These are phyloP conservation scores for Carpinus fangiana DNA, from an alignment of 306 rosid species.

Conservation along the genomic window DNA sequence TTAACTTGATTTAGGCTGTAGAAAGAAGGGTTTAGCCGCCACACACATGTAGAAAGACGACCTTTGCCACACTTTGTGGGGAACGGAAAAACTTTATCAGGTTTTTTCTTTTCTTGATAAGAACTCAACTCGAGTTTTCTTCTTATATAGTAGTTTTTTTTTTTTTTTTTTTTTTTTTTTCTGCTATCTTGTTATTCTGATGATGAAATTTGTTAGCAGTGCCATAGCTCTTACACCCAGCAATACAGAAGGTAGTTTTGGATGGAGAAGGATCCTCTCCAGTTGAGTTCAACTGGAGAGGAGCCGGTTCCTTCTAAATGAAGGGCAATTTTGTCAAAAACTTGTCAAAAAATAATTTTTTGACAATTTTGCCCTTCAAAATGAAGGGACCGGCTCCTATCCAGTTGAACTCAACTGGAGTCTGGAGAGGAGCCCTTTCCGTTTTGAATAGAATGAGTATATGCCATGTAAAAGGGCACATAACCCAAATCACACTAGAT, in stretches of 20 bases:
- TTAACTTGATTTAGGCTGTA: too few species aligned
- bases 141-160: neutral
- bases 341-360: too few species aligned
- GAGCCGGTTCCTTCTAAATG: too few species aligned
- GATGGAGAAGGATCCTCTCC: too few species aligned
- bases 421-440: too few species aligned
- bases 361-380: too few species aligned
- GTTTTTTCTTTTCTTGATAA: neutral
- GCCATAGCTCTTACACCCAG: neutral
- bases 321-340: too few species aligned
- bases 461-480: neutral
- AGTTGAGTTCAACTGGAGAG: too few species aligned
- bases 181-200: neutral
- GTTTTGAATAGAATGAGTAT: neutral
- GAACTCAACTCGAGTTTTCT: neutral
- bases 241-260: neutral
- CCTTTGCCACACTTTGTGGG: neutral
- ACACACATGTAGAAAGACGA: neutral
- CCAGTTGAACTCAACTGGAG: too few species aligned
- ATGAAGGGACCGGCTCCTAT: too few species aligned
- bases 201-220: neutral
- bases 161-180: neutral
- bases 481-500: neutral
- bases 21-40: neutral
- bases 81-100: neutral